phyloP scores from a whole-genome alignment of 441 rosid species.

The Croton setiger region DNA sequence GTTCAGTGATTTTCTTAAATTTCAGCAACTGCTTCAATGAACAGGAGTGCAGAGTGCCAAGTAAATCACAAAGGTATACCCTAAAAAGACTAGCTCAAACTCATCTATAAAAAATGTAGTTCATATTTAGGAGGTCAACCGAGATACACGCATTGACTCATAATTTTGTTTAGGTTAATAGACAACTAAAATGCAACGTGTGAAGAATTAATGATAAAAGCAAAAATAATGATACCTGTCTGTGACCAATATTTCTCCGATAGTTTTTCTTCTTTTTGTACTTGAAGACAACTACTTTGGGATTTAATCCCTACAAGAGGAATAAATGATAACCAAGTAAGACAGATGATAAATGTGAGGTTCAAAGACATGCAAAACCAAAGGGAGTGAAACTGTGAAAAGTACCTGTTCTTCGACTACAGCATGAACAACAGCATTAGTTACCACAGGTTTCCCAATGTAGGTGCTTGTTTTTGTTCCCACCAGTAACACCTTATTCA shows the following conservation, averaged over 20 bases:
- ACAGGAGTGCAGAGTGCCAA: not conserved
- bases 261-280: slow-evolving; percentile 93
- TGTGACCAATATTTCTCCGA: slow-evolving; percentile 89
- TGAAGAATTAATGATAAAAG: not conserved
- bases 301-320: slow-evolving; percentile 63
- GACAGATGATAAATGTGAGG: not conserved
- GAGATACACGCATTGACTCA: not conserved
- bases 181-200: not conserved
- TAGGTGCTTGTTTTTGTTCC: slow-evolving; percentile 82
- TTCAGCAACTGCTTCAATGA: no score
- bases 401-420: slow-evolving; percentile 86
- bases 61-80: not conserved
- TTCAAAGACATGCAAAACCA: not conserved
- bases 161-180: not conserved
- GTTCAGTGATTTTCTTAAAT: no score
- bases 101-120: not conserved
- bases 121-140: not conserved
- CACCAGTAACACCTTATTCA: slow-evolving; percentile 90
- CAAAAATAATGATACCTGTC: slow-evolving; percentile 53
- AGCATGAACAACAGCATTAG: slow-evolving; percentile 93
- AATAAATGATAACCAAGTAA: slow-evolving; percentile 1
- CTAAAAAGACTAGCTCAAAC: not conserved
- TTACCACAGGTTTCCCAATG: slow-evolving; percentile 86
- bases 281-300: slow-evolving; percentile 84
- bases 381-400: not conserved